These are phyloP conservation scores for Penicillium aurantiogriseum DNA, from an alignment of 2,329 filamentous ascomycete species.

Conservation along the genomic window DNA sequence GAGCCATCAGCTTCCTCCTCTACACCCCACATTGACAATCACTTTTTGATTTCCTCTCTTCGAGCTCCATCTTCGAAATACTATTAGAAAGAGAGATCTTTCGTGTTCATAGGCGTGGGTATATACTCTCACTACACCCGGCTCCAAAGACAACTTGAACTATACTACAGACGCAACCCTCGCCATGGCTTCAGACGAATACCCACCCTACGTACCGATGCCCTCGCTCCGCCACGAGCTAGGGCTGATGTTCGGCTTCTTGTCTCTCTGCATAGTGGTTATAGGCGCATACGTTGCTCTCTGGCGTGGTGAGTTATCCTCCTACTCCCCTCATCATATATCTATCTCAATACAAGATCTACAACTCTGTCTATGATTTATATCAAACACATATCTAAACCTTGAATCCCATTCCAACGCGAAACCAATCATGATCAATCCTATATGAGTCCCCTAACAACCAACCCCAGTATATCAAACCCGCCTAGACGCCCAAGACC, in stretches of 20 bases:
- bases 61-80: no score
- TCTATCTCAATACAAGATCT: background rate
- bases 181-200: conserved; percentile 2
- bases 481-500: conserved; percentile 29
- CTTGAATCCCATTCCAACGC: background rate
- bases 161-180: background rate
- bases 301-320: conserved; percentile 33
- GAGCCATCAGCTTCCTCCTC: background rate
- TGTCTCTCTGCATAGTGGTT: conserved; percentile 32
- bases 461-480: conserved; percentile 21
- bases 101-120: background rate
- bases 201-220: conserved; percentile 31
- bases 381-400: background rate
- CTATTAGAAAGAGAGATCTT: background rate
- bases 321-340: background rate
- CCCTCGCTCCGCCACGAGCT: conserved; percentile 37
- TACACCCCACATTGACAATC: background rate
- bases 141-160: background rate
- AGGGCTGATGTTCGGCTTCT: conserved; percentile 42
- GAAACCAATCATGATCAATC: background rate
- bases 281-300: conserved; percentile 36
- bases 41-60: no score
- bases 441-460: conserved; percentile 1
- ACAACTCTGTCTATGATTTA: background rate
- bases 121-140: background rate